phyloP scores from a whole-genome alignment of 345 rosid genomes.

The Combretum micranthum region DNA sequence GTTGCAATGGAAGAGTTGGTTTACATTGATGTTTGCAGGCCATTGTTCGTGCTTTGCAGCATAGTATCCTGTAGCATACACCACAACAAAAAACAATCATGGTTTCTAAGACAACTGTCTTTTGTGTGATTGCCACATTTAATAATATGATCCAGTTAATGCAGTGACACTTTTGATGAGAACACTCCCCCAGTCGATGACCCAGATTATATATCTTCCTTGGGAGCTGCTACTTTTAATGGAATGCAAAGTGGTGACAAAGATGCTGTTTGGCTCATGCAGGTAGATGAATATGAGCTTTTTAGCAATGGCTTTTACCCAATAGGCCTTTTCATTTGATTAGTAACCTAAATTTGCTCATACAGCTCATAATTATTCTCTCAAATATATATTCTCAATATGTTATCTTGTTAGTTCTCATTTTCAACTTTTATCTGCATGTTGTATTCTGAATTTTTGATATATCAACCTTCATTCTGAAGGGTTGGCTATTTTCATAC shows the following conservation, averaged over 20 bases:
- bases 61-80: no score
- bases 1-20: no score
- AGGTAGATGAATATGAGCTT: slow-evolving; percentile 29
- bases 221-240: slow-evolving; percentile 59
- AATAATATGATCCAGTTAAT: neutral
- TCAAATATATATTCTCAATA: neutral
- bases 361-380: no score
- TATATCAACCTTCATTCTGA: slow-evolving; percentile 1
- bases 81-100: no score
- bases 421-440: slow-evolving; percentile 16
- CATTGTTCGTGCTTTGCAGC: no score
- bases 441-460: slow-evolving; percentile 4
- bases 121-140: neutral
- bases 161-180: slow-evolving; percentile 76
- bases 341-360: no score
- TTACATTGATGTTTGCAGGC: no score
- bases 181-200: slow-evolving; percentile 68
- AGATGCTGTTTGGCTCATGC: slow-evolving; percentile 75
- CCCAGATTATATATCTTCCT: slow-evolving; percentile 54
- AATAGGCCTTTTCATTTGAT: neutral
- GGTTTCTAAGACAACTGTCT: no score
- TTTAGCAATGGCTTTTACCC: neutral
- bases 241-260: slow-evolving; percentile 64
- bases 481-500: slow-evolving; percentile 77
- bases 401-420: neutral